Evolutionary conservation across 306 rosid genomes (phyloP).

Genomic region (Ceratonia siliqua): DNA sequence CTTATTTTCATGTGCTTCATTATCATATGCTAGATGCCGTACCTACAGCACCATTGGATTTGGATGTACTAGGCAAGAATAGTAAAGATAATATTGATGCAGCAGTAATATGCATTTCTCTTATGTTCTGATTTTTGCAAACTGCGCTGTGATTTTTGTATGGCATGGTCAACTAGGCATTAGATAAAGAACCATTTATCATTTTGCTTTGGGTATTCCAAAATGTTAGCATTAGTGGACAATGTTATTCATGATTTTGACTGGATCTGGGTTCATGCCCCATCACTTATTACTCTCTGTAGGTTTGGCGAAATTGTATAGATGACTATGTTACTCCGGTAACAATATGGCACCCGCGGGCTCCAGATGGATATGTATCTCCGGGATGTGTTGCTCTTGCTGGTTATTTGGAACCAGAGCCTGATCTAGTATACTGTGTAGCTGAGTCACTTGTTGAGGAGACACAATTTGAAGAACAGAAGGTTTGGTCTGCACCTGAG

Average conservation of each 20-base stretch:
- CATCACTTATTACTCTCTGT: conserved; percentile 20
- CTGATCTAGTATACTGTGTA: conserved; percentile 64
- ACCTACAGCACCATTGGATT: not conserved
- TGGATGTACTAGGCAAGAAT: not conserved
- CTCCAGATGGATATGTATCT: conserved; percentile 89
- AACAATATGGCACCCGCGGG: conserved; percentile 92
- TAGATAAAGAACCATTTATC: not conserved
- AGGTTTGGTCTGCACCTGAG: conserved; percentile 85
- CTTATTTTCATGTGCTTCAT: not conserved
- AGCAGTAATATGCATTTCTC: not conserved
- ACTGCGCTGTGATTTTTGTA: not conserved
- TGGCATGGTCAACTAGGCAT: not conserved
- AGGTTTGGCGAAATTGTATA: conserved; percentile 95
- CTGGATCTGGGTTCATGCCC: conserved; percentile 4
- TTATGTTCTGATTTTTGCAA: not conserved
- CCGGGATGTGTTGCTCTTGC: conserved; percentile 84
- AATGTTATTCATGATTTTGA: conserved; percentile 19
- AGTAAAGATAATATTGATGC: conserved; percentile 1
- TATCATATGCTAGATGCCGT: not conserved
- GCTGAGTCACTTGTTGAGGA: conserved; percentile 80
- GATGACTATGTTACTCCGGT: conserved; percentile 71
- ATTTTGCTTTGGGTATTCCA: not conserved
- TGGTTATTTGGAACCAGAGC: conserved; percentile 70
- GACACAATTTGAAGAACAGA: conserved; percentile 74
- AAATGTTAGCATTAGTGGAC: conserved; percentile 14